Evolutionary conservation across 2,329 filamentous ascomycete species (phyloP), one percentile per base, ranked within the genome.

Genomic region (Didymella arachidicola): DNA sequence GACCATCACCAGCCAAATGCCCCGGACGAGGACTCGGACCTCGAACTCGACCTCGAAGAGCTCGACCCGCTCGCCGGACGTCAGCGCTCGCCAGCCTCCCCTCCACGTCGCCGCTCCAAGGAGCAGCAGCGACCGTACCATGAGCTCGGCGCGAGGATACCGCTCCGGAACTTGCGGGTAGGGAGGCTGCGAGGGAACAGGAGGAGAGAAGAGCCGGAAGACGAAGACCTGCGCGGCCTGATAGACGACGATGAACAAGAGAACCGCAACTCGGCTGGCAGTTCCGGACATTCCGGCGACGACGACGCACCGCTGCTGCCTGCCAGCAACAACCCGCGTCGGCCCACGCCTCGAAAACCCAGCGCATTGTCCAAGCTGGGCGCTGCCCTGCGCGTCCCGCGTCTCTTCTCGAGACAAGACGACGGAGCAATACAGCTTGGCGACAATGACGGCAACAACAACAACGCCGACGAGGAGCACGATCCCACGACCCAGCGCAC

Each of bases 231-330:
- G 38, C 81, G 87, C 64, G 86, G 84, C 5, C 80, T 95, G 53
- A 79, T 94, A 53, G 86, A 87, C 50, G 86, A 90, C 46, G 82
- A 83, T 14, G 84, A 87, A 42, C 82, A 80, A 5, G 79, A 81
- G 19, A 80, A 79, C 52, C 80, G 82, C 58, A 82, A 85, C 61
- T 84, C 86, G 68, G 88, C 87, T 1, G 86, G 86, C 61, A 88
- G 85, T 70, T 81, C 78, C 26, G 82, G 81, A 16, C 80, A 81
- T 54, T 73, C 71, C 62, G 84, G 82, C 22, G 86, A 87, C 46
- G 92, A 94, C 63, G 88, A 94, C 78, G 87, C 86, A 34, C 90
- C 91, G n/a, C 82, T 96, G 30, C 80, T 96, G 19, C 80, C 84
- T 75, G 73, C 38, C 64, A 55, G 72, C 70, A 59, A 66, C 65